phyloP scores from a whole-genome alignment of 805 yeast species.

The Saccharomycopsis javanensis region DNA sequence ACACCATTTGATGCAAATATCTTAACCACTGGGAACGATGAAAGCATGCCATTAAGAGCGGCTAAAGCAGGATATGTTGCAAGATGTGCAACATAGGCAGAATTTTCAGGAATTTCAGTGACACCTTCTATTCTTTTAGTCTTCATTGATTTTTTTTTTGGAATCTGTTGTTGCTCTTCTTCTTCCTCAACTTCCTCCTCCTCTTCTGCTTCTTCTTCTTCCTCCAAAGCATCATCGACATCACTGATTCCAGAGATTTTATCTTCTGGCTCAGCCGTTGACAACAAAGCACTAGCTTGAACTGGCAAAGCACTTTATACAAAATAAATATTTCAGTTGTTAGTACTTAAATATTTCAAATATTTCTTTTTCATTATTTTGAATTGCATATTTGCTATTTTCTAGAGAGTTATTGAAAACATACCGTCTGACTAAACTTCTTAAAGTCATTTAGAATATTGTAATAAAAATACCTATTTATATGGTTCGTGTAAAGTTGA shows the following conservation, averaged over 20 bases:
- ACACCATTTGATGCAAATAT: slow-evolving; percentile 52
- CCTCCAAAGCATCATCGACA: no score
- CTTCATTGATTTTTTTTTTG: neutral
- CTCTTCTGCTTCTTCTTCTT: neutral
- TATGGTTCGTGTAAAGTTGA: neutral
- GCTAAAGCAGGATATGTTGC: slow-evolving; percentile 47
- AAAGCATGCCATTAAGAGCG: slow-evolving; percentile 47
- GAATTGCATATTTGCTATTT: no score
- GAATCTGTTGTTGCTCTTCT: neutral
- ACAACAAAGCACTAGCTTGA: neutral
- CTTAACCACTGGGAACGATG: slow-evolving; percentile 49
- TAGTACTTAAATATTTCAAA: no score
- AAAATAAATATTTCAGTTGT: no score
- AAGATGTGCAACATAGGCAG: slow-evolving; percentile 42
- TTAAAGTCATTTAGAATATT: slow-evolving; percentile 5
- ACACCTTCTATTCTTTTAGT: slow-evolving; percentile 11
- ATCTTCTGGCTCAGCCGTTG: neutral
- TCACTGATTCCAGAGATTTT: neutral
- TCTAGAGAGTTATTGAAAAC: neutral
- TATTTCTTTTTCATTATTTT: no score
- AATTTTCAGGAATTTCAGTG: slow-evolving; percentile 32
- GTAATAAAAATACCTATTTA: neutral
- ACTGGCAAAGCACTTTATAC: neutral
- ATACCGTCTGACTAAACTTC: slow-evolving; percentile 3
- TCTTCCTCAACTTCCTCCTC: neutral